Conservation (phyloP, 805 yeast species). For the Metschnikowia noctiluminum region DNA sequence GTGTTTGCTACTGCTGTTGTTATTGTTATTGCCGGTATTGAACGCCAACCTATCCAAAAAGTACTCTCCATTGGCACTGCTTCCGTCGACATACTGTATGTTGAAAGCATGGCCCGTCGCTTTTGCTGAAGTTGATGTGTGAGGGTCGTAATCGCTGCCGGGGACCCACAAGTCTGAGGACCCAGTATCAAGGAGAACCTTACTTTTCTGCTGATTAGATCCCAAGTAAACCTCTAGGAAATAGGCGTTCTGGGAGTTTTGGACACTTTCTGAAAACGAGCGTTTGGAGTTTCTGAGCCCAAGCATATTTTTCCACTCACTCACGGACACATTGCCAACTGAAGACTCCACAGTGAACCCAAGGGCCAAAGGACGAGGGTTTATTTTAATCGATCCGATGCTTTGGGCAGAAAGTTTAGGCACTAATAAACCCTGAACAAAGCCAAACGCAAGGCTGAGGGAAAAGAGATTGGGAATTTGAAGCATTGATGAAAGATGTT, state of each 20-base stretch:
- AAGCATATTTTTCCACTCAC: background rate
- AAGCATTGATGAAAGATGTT: background rate
- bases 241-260: conserved; percentile 8
- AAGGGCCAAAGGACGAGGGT: conserved; percentile 4
- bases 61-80: conserved; percentile 8
- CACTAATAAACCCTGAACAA: background rate
- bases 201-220: conserved; percentile 16
- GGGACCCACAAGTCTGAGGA: conserved; percentile 42
- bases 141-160: conserved; percentile 1
- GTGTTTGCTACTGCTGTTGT: too few species aligned
- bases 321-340: background rate
- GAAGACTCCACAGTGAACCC: conserved; percentile 5
- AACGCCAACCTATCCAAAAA: conserved; percentile 10
- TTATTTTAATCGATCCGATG: too few species aligned
- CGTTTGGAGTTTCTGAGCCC: background rate
- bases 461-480: background rate
- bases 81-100: conserved; percentile 9
- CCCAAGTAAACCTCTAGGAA: conserved; percentile 13
- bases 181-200: conserved; percentile 41
- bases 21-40: background rate
- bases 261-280: background rate
- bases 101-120: conserved; percentile 8
- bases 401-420: background rate
- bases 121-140: conserved; percentile 1
- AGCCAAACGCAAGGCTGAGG: background rate